These are phyloP conservation scores for Hepatocystis sp. DNA, from an alignment of 169 alveolate species.

Conservation along the genomic window DNA sequence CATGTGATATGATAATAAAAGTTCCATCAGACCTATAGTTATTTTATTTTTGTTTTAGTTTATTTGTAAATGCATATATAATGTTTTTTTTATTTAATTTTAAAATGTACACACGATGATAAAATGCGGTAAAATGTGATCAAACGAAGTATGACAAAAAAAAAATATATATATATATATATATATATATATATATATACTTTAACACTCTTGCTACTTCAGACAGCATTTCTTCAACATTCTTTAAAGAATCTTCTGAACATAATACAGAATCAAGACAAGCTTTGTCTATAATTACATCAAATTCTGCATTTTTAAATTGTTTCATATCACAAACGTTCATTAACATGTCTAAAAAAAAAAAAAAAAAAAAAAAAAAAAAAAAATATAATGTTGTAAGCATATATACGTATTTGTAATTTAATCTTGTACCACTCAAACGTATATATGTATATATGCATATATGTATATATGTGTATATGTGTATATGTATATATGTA, in stretches of 20 bases:
- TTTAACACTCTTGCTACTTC: constrained; percentile 67
- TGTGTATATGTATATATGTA: not conserved
- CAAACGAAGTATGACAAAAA: not conserved
- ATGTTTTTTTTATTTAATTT: constrained; percentile 6
- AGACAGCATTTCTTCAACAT: constrained; percentile 59
- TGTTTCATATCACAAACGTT: constrained; percentile 69
- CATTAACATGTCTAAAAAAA: constrained; percentile 40
- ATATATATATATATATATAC: constrained; percentile 17
- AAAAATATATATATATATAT: not conserved
- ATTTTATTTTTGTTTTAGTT: too few species aligned
- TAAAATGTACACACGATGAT: not conserved
- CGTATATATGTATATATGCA: not conserved
- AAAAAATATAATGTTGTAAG: too few species aligned
- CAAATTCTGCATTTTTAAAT: constrained; percentile 77
- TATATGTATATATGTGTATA: not conserved
- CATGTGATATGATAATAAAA: constrained; percentile 72
- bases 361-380: too few species aligned
- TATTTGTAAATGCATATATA: not conserved
- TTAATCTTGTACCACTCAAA: not conserved
- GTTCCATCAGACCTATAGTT: constrained; percentile 61
- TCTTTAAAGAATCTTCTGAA: constrained; percentile 66
- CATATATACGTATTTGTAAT: too few species aligned
- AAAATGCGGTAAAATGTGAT: not conserved
- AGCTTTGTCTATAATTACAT: constrained; percentile 84
- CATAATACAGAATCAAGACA: constrained; percentile 83